Evolutionary conservation across 164 flowering plant species (phyloP), one percentile per base, ranked within the genome.

Genomic region (Pachysandra terminalis): DNA sequence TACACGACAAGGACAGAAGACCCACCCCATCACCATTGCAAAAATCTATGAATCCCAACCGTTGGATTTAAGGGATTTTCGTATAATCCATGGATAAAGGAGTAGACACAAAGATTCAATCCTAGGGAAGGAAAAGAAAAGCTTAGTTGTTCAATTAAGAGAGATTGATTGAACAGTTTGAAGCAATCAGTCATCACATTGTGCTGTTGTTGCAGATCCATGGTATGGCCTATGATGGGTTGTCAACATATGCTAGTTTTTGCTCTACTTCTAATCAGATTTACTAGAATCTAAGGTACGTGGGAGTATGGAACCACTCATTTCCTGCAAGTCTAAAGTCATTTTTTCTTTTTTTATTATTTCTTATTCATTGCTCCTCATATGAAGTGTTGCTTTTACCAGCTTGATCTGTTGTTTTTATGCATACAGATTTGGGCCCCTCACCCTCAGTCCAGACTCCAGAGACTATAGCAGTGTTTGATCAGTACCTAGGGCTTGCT

Each of bases 401-500:
- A 74, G 87, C 81, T 79, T 73, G 75, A 66, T n/a, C 49, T 73
- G 72, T 83, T 84, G 87, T 85, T 81, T 78, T 70, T 77, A 78
- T 85, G 75, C 86, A 74, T 79, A 68, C 71, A 78, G 78, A 81
- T 84, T 81, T 80, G 85, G 85, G 86, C 69, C 85, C 85, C 76
- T n/a, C 63, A 3, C 22, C 65, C 62, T 63, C 66, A 53, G 19
- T 53, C 56, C 37, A 32, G 37, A 32, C 37, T 7, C 51, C 77
- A 67, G n/a, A n/a, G 71, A 59, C 66, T 52, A 45, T 75, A 71
- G 48, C 79, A 73, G 69, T 63, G 25, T 74, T 79, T 76, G 37
- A 32, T 74, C 75, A 76, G 66, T 70, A 76, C 69, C 65, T 70
- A 65, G n/a, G 32, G 61, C 17, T 57, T 16, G 59, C 48, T 59